Conservation (phyloP, 768 basidiomycete genomes). For the Lentinula sp. region DNA sequence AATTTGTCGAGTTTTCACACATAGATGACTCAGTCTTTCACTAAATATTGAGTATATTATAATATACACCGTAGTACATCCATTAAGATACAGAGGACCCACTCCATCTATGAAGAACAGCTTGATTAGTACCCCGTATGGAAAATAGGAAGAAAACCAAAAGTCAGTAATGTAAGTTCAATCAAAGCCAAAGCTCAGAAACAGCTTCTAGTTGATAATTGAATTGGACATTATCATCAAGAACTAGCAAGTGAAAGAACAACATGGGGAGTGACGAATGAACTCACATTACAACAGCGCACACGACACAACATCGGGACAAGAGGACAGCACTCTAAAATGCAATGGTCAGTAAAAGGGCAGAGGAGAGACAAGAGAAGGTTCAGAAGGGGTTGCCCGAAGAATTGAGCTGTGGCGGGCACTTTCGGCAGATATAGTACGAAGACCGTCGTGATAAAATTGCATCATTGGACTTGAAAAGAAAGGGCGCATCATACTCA, state of each 20-base stretch:
- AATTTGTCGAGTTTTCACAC: not conserved
- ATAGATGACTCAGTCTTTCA: not conserved
- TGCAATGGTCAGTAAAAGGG: not conserved
- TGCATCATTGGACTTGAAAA: slow-evolving; percentile 43
- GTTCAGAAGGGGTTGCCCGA: slow-evolving; percentile 80
- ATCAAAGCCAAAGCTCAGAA: slow-evolving; percentile 73
- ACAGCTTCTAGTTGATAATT: slow-evolving; percentile 88
- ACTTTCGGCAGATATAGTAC: slow-evolving; percentile 78
- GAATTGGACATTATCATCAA: slow-evolving; percentile 41
- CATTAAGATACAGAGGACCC: too few relatives aligned
- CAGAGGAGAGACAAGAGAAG: not conserved
- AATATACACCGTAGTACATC: too few relatives aligned
- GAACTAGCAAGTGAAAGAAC: not conserved
- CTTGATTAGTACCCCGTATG: not conserved
- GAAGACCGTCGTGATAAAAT: slow-evolving; percentile 90
- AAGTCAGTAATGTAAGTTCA: slow-evolving; percentile 10
- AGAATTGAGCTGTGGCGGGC: slow-evolving; percentile 87
- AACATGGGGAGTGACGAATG: not conserved
- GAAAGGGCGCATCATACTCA: slow-evolving; percentile 22
- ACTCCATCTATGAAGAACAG: not conserved
- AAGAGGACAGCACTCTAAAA: not conserved
- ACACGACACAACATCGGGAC: not conserved
- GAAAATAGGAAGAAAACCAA: not conserved
- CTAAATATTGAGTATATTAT: too few relatives aligned
- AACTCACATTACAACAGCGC: too few relatives aligned